phyloP scores from a whole-genome alignment of 306 rosid species.

The Lathyrus sativus region DNA sequence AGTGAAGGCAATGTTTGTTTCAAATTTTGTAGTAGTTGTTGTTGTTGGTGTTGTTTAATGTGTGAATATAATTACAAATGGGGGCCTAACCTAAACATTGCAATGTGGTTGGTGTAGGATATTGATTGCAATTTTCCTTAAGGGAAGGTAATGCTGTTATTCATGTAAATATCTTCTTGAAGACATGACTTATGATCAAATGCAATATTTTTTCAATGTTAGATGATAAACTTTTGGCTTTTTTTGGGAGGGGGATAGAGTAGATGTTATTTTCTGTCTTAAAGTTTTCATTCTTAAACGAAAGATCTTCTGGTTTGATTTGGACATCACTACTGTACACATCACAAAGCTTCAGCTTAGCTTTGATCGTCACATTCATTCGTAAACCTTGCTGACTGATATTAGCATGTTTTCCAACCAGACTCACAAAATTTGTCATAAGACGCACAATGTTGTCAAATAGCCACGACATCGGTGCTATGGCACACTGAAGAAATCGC shows the following conservation, averaged over 20 bases:
- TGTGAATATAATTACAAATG: slow-evolving; percentile 15
- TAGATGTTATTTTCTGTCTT: not conserved
- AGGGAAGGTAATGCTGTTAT: slow-evolving; percentile 26
- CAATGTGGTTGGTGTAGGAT: slow-evolving; percentile 7
- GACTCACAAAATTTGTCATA: not conserved
- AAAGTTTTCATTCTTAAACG: not conserved
- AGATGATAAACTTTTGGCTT: not conserved
- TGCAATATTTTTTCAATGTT: slow-evolving; percentile 14
- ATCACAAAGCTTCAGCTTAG: not conserved
- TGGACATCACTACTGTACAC: not conserved
- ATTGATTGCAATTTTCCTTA: slow-evolving; percentile 30
- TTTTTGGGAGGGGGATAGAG: not conserved
- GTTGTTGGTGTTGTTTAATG: not conserved
- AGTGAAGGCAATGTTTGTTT: slow-evolving; percentile 6
- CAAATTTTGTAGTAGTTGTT: not conserved
- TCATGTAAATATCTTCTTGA: slow-evolving; percentile 26
- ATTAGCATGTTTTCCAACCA: not conserved
- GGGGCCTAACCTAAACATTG: slow-evolving; percentile 3
- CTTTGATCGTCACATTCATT: not conserved
- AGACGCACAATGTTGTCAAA: not conserved
- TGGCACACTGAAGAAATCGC: not conserved
- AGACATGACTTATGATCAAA: slow-evolving; percentile 3
- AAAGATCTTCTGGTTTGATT: slow-evolving; percentile 21
- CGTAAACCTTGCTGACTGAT: not conserved
- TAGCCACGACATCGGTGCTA: not conserved